phyloP scores from a whole-genome alignment of 768 basidiomycete genomes.

The Strobilomyces dryophilus region DNA sequence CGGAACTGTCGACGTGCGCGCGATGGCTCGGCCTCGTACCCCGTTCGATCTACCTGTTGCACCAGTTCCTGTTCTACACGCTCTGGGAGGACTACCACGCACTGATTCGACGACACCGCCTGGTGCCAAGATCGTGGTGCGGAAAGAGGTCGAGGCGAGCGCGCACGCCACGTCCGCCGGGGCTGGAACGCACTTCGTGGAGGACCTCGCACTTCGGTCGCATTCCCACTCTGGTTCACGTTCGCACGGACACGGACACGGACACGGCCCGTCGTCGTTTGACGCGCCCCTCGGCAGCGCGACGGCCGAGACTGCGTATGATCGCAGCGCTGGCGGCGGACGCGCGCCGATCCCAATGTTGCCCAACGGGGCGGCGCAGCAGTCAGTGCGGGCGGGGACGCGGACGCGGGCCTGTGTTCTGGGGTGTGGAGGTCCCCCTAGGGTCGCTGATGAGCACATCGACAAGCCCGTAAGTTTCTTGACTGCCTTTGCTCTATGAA shows the following conservation, averaged over 20 bases:
- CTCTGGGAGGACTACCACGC: slow-evolving; percentile 78
- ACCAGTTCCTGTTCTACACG: slow-evolving; percentile 79
- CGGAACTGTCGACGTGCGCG: slow-evolving; percentile 77
- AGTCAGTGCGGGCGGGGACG: slow-evolving; percentile 1
- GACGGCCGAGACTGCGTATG: slow-evolving; percentile 54
- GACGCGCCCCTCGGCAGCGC: slow-evolving; percentile 79
- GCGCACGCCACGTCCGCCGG: slow-evolving; percentile 35
- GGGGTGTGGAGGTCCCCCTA: no score
- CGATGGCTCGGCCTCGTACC: slow-evolving; percentile 57
- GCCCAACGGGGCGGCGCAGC: slow-evolving; percentile 57
- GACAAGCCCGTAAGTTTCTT: no score
- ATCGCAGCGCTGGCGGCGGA: slow-evolving; percentile 36
- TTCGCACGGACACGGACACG: slow-evolving; percentile 25
- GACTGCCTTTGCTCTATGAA: no score
- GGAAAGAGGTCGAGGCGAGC: slow-evolving; percentile 65
- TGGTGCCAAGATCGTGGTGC: slow-evolving; percentile 62
- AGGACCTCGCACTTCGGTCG: slow-evolving; percentile 13
- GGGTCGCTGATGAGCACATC: no score
- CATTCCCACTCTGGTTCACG: slow-evolving; percentile 3
- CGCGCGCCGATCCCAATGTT: slow-evolving; percentile 59
- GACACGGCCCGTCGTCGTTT: slow-evolving; percentile 43
- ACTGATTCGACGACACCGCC: slow-evolving; percentile 59
- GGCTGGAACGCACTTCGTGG: slow-evolving; percentile 20
- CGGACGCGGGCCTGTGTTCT: slow-evolving; percentile 12
- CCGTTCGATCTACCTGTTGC: slow-evolving; percentile 74